Conservation (phyloP, 495 filamentous ascomycete species). For the Rhizodiscina lignyota region DNA sequence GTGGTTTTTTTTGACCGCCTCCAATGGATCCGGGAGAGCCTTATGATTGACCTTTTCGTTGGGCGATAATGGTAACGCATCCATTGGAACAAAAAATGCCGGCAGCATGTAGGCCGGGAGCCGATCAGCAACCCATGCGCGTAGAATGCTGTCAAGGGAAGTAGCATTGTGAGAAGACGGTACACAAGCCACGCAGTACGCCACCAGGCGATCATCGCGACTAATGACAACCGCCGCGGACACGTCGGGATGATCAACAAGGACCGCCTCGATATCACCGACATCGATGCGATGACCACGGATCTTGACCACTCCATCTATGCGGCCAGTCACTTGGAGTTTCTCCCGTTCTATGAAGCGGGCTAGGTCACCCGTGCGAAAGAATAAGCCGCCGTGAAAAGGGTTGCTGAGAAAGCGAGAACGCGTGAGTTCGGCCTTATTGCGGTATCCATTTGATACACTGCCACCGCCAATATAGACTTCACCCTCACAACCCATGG, state of each 20-base stretch:
- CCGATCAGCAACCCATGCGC: constrained; percentile 11
- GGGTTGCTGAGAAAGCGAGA: constrained; percentile 24
- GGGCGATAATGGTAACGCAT: too few species aligned
- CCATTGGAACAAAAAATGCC: too few species aligned
- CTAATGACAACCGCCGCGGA: constrained; percentile 8
- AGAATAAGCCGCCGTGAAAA: constrained; percentile 20
- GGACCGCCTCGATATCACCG: constrained; percentile 28
- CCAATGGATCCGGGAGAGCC: too few species aligned
- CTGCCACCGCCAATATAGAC: too few species aligned
- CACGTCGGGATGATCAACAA: constrained; percentile 23
- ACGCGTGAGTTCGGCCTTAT: too few species aligned
- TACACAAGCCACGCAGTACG: too few species aligned
- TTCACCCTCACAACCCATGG: too few species aligned
- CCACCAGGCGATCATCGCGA: constrained; percentile 13
- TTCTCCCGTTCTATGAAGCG: constrained; percentile 26
- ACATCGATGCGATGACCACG: constrained; percentile 33
- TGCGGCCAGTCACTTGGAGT: constrained; percentile 31
- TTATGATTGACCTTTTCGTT: too few species aligned
- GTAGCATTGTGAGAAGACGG: neutral
- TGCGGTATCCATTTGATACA: too few species aligned
- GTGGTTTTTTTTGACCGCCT: too few species aligned
- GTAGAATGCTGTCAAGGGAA: constrained; percentile 8
- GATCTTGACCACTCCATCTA: constrained; percentile 34
- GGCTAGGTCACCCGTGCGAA: constrained; percentile 37
- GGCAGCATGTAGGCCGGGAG: constrained; percentile 10